These are phyloP conservation scores for Symbiotaphrina buchneri DNA, from an alignment of 495 filamentous ascomycete genomes.

Conservation along the genomic window DNA sequence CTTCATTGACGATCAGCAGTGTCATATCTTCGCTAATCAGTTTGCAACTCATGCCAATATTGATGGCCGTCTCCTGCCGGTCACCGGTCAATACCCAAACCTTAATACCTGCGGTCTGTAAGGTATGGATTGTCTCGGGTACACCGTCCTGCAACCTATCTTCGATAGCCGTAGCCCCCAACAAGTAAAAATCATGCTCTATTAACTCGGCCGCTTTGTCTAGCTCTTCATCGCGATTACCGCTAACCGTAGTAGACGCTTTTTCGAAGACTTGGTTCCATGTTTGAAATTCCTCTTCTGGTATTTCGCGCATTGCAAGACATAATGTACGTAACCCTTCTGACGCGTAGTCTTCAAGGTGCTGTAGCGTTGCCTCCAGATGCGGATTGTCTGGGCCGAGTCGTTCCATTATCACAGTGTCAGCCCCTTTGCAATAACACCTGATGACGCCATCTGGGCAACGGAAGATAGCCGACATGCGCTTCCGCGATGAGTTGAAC, in stretches of 20 bases:
- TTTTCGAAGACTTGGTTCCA: constrained; percentile 79
- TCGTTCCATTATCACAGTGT: constrained; percentile 90
- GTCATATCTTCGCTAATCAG: constrained; percentile 98
- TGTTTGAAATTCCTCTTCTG: constrained; percentile 73
- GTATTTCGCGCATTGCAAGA: constrained; percentile 81
- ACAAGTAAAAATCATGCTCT: constrained; percentile 71
- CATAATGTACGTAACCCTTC: constrained; percentile 92
- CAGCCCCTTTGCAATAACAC: constrained; percentile 88
- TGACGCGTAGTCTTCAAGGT: constrained; percentile 93
- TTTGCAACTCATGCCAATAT: constrained; percentile 99
- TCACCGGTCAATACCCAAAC: constrained; percentile 98
- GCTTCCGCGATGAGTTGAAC: constrained; percentile 94
- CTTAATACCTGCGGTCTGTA: constrained; percentile 95
- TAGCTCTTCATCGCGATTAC: constrained; percentile 80
- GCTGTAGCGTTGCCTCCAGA: constrained; percentile 68
- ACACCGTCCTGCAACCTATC: constrained; percentile 95
- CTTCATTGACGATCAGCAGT: constrained; percentile 88
- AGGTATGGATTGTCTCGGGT: constrained; percentile 92
- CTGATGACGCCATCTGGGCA: constrained; percentile 92
- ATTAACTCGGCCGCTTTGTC: constrained; percentile 96
- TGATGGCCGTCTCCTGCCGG: constrained; percentile 96
- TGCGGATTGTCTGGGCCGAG: constrained; percentile 58
- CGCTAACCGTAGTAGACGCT: constrained; percentile 75
- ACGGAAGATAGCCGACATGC: constrained; percentile 93
- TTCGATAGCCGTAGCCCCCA: constrained; percentile 95